Base-by-base conservation (phyloP, 169 alveolate species). In the Plasmodium knowlesi region DNA sequence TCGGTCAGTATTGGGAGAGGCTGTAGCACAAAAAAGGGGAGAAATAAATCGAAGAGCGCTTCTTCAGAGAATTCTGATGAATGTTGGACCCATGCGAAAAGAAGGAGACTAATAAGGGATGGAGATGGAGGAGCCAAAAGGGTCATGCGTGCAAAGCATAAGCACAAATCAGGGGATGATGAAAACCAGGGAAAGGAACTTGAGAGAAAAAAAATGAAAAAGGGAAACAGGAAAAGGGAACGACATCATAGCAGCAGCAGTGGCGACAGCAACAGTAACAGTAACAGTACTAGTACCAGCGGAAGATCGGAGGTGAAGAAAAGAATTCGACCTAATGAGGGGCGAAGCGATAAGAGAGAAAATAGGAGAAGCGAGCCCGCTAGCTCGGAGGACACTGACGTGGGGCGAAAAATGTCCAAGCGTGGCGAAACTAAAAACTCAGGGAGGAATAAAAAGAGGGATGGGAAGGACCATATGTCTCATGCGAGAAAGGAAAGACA, bases 301-400 rank as follows among this genome's bases (percentile, higher is more conserved):
- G 22, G 22, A 50, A 50, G 22, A 8, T 50, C 61, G 22, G 61
- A 50, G 37, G 37, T 25, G 76, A 67, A 67, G 22, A 67, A 67
- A 67, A 12, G 30, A 22, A 28, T 67, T 67, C 93, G 76, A 85
- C 67, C 74, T 32, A 32, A 50, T 78, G 46, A 25, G 57, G 10
- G 79, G 28, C 61, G 76, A 67, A 73, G 81, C 28, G 28, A 81
- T 30, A 57, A 34, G 53, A n/a, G 71, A 67, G 71, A 8, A n/a
- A 72, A 53, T 28, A 70, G 53, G 57, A 83, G 89, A 73, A 57
- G 50, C 70, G 70, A 8, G 37, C 25, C 76, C 67, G 43, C 34
- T 37, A 37, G 34, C 37, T 76, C 70, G 43, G 32, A 32, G 83
- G 61, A 76, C 57, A 76, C 30, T 12, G 50, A 2, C 70, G 16